Conservation (phyloP, 75 land plant species). For the Cunninghamia lanceolata region DNA sequence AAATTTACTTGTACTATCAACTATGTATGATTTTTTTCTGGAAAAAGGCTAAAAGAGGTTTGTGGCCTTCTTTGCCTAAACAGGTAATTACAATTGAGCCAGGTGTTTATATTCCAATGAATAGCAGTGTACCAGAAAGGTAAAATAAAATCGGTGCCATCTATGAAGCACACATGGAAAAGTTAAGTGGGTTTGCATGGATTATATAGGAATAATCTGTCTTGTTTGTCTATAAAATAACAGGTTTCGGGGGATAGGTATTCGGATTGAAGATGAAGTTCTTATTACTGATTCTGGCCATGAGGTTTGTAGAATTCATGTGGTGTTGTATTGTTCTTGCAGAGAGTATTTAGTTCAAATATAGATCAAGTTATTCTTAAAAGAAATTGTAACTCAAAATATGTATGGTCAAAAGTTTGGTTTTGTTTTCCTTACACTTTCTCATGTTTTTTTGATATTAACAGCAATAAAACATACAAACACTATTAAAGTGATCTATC, state of each 20-base stretch:
- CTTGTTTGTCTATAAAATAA: background rate
- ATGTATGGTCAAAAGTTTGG: background rate
- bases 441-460: background rate
- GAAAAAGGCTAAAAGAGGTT: background rate
- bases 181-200: background rate
- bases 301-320: conserved; percentile 55
- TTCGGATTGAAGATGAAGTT: conserved; percentile 96
- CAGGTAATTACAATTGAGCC: conserved; percentile 97
- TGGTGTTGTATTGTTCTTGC: background rate
- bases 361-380: background rate
- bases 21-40: background rate
- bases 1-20: background rate
- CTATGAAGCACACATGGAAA: background rate
- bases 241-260: conserved; percentile 91
- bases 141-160: conserved; percentile 8
- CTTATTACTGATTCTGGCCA: conserved; percentile 85
- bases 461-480: background rate
- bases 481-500: background rate
- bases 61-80: background rate
- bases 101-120: conserved; percentile 75
- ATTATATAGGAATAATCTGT: background rate
- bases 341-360: background rate
- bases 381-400: background rate
- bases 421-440: background rate
- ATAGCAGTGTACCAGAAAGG: conserved; percentile 65